These are phyloP conservation scores for Claviceps maximensis DNA, from an alignment of 2,329 filamentous ascomycete species.

Conservation along the genomic window DNA sequence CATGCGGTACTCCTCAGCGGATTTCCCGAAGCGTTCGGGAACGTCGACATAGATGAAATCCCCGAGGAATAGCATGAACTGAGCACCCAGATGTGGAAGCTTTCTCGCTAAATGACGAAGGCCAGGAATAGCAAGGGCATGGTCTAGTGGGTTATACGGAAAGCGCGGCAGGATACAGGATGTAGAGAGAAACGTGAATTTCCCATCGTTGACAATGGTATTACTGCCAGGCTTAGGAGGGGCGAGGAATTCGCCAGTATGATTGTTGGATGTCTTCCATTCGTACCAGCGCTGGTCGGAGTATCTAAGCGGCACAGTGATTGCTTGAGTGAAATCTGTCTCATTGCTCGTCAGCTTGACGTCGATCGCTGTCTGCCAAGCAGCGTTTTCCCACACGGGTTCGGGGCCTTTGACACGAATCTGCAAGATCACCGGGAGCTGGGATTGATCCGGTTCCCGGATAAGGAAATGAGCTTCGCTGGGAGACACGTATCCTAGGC, in stretches of 20 bases:
- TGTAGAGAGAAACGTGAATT: slow-evolving; percentile 81
- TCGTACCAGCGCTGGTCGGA: slow-evolving; percentile 63
- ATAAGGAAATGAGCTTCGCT: slow-evolving; percentile 69
- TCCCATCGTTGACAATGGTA: slow-evolving; percentile 46
- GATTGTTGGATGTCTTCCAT: slow-evolving; percentile 77
- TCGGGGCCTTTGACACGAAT: slow-evolving; percentile 42
- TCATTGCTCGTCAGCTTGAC: slow-evolving; percentile 55
- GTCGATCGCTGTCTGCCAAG: slow-evolving; percentile 55
- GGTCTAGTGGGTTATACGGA: slow-evolving; percentile 74
- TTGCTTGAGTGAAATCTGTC: slow-evolving; percentile 68
- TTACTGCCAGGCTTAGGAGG: slow-evolving; percentile 57
- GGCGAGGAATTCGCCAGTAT: slow-evolving; percentile 68
- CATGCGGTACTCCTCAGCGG: slow-evolving; percentile 64
- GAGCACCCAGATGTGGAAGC: slow-evolving; percentile 57
- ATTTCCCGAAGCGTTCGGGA: slow-evolving; percentile 61
- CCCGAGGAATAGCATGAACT: slow-evolving; percentile 71
- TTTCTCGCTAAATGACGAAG: slow-evolving; percentile 63
- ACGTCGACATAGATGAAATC: slow-evolving; percentile 91
- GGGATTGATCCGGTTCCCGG: slow-evolving; percentile 63
- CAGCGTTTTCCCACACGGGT: slow-evolving; percentile 37
- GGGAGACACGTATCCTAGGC: slow-evolving; percentile 76
- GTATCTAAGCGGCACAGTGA: slow-evolving; percentile 52
- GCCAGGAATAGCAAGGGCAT: slow-evolving; percentile 71
- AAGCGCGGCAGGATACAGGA: slow-evolving; percentile 88
- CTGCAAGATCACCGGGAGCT: slow-evolving; percentile 64